Conservation (phyloP, 257 asterid genomes). For the Verbascum thapsus region DNA sequence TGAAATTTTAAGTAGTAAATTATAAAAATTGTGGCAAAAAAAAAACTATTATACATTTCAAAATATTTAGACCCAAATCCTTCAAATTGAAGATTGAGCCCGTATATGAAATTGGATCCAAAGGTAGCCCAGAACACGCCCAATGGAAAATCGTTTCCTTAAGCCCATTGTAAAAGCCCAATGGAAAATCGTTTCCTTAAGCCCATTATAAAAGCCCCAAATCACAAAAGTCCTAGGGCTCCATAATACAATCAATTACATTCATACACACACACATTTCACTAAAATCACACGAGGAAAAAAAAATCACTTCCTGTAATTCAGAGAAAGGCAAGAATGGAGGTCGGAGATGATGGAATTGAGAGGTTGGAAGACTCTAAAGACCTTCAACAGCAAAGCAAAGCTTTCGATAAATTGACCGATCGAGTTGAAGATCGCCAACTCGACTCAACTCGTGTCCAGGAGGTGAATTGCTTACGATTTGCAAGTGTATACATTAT, state of each 20-base stretch:
- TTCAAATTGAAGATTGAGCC: too few species aligned
- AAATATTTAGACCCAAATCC: too few species aligned
- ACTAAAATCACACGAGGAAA: background rate
- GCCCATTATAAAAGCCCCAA: slow-evolving; percentile 21
- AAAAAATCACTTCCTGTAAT: background rate
- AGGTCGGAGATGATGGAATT: slow-evolving; percentile 75
- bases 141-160: background rate
- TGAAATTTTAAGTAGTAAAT: too few species aligned
- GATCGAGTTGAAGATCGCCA: slow-evolving; percentile 99
- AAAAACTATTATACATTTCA: too few species aligned
- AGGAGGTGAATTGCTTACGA: slow-evolving; percentile 71
- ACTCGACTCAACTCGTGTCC: slow-evolving; percentile 94
- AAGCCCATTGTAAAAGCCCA: background rate
- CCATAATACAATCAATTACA: background rate
- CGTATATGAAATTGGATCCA: too few species aligned
- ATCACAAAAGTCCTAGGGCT: slow-evolving; percentile 36
- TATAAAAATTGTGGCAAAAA: too few species aligned
- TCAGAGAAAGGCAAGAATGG: slow-evolving; percentile 45
- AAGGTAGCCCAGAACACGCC: background rate
- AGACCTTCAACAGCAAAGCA: slow-evolving; percentile 95
- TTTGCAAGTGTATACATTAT: too few species aligned
- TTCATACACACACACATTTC: background rate
- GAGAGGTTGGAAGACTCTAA: slow-evolving; percentile 75
- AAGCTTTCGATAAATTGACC: slow-evolving; percentile 90
- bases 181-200: background rate